These are phyloP conservation scores for Pseudotsuga menziesii DNA, from an alignment of 75 land plant species.

Conservation along the genomic window DNA sequence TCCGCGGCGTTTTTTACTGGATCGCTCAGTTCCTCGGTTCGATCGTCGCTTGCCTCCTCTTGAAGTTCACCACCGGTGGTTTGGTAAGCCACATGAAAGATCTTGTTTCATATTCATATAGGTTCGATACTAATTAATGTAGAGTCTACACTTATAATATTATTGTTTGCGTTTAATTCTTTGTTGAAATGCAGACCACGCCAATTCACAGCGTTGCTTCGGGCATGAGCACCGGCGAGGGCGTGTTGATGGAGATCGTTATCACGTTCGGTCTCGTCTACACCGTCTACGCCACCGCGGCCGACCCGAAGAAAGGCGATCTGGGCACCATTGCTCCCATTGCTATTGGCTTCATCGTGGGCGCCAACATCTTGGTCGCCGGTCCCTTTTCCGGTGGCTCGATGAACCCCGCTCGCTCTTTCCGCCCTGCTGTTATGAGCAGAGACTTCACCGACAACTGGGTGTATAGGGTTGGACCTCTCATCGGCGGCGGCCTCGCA, in stretches of 20 bases:
- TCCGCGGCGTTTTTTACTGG: constrained; percentile 65
- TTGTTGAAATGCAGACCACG: neutral
- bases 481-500: constrained; percentile 48
- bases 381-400: constrained; percentile 43
- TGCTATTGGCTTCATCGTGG: constrained; percentile 40
- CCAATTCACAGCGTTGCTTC: constrained; percentile 10
- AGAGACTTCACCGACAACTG: constrained; percentile 42
- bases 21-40: constrained; percentile 67
- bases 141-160: no score
- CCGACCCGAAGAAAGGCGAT: constrained; percentile 36
- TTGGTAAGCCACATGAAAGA: constrained; percentile 2
- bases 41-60: constrained; percentile 46
- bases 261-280: constrained; percentile 44
- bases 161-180: neutral
- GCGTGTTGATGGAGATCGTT: constrained; percentile 25
- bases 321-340: constrained; percentile 38
- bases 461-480: constrained; percentile 60
- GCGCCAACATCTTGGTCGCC: constrained; percentile 38
- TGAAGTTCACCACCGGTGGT: constrained; percentile 44
- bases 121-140: no score
- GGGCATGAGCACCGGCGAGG: constrained; percentile 19
- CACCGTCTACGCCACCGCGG: constrained; percentile 42
- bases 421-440: constrained; percentile 39
- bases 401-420: constrained; percentile 49
- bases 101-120: no score